Evolutionary conservation across 2,329 filamentous ascomycete genomes (phyloP), one percentile per base, ranked within the genome.

Genomic region (Sordariomycetes sp.): DNA sequence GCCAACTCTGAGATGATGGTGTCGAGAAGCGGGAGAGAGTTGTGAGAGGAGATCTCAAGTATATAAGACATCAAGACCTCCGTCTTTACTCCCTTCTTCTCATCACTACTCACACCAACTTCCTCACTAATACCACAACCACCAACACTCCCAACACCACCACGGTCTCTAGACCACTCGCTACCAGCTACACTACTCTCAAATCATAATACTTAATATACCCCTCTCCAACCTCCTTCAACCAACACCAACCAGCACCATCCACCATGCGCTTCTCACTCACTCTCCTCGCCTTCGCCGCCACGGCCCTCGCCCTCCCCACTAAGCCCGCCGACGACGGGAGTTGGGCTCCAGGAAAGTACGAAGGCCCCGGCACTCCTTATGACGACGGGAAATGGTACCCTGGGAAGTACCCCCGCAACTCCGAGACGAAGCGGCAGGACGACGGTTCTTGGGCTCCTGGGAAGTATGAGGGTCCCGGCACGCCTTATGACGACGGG

Each of bases 271-370:
- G 51, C 48, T 65, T 58, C 59, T 62, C 59, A 14, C 50, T 54
- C 40, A 59, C 61, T 35, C 25, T 62, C 50, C 22, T 62, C 55
- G 59, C 61, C 61, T 58, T 62, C 37, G 61, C 61, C 40, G 61
- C 53, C 40, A 60, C 59, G 53, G 59, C 58, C 32, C 57, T 61
- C 7, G 60, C 60, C 28, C 50, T 59, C n/a, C 60, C 60, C 28
- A 46, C 57, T 10, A 54, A 59, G 54, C 58, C 58, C 35, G 40
- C 37, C 52, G 60, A 61, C 52, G 57, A 58, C 35, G 59, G 59
- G 28, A 28, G 28, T 16, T 60, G 59, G 59, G 50, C 57, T 14
- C 34, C 28, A 4, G 58, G 58, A 3, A 58, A 57, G 48, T 59
- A 59, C 58, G 12, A 32, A 14, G 50, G 50, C 50, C 7, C 7